Evolutionary conservation across 1,284 basidiomycete genomes (phyloP).

Genomic region (Anthracocystis panici-leucophaei): DNA sequence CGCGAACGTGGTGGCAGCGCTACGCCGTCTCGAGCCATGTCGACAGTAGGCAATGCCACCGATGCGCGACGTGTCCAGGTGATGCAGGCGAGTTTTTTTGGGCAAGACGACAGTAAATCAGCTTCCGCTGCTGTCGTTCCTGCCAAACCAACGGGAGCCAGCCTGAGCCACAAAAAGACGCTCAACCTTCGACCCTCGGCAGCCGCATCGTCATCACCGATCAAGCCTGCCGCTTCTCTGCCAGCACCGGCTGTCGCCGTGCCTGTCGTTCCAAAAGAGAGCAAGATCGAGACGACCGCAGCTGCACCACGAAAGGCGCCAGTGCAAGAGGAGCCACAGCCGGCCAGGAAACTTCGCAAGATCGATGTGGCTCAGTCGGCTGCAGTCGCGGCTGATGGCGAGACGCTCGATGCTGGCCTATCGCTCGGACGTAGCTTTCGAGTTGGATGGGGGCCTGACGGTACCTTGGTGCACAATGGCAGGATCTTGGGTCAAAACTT

Average conservation of each 20-base stretch:
- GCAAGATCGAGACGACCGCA: constrained; percentile 15
- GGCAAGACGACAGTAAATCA: constrained; percentile 58
- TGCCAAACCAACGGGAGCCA: constrained; percentile 46
- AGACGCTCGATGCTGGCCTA: constrained; percentile 83
- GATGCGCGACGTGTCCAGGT: constrained; percentile 66
- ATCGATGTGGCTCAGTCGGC: constrained; percentile 72
- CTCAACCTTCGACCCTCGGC: constrained; percentile 25
- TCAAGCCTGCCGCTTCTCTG: constrained; percentile 9
- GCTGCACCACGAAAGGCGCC: constrained; percentile 7
- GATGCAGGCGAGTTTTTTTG: constrained; percentile 70
- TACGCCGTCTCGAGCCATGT: constrained; percentile 47
- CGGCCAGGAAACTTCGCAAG: constrained; percentile 56
- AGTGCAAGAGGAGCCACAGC: constrained; percentile 32
- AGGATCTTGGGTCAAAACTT: constrained; percentile 17
- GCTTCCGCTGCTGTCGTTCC: constrained; percentile 58
- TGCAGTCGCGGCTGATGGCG: constrained; percentile 77
- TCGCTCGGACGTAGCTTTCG: constrained; percentile 88
- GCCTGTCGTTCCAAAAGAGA: constrained; percentile 6
- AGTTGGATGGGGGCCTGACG: constrained; percentile 88
- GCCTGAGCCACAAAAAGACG: constrained; percentile 32
- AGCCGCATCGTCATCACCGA: constrained; percentile 7
- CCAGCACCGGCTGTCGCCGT: not conserved
- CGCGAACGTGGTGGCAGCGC: constrained; percentile 39
- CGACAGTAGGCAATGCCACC: constrained; percentile 45
- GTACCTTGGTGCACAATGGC: constrained; percentile 81